Conservation (phyloP, 352 stramenopile species). For the Pythium scleroteichum region DNA sequence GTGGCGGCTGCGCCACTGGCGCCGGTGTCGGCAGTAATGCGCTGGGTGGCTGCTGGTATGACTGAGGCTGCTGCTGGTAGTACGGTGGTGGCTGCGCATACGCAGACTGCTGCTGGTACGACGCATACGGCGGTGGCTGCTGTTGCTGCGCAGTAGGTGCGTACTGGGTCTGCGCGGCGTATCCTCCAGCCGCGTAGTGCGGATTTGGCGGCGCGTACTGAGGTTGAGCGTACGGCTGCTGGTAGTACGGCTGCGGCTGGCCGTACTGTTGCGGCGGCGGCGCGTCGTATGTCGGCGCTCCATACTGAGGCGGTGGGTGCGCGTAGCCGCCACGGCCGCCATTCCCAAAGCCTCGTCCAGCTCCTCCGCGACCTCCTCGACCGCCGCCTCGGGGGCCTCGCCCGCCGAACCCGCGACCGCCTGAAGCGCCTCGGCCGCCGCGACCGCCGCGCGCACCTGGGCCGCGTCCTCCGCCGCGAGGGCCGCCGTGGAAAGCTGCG, state of each 20-base stretch:
- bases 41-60: not conserved
- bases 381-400: slow-evolving; percentile 32
- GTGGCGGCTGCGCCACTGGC: not conserved
- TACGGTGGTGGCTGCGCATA: slow-evolving; percentile 8
- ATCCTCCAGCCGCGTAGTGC: slow-evolving; percentile 1
- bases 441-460: slow-evolving; percentile 26
- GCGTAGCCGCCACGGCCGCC: not conserved
- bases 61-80: slow-evolving; percentile 12
- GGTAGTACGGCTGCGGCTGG: slow-evolving; percentile 17
- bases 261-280: slow-evolving; percentile 6
- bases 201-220: slow-evolving; percentile 2
- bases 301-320: slow-evolving; percentile 2
- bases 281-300: not conserved
- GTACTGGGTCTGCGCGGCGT: slow-evolving; percentile 6
- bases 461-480: slow-evolving; percentile 32
- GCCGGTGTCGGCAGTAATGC: slow-evolving; percentile 16
- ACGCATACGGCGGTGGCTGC: slow-evolving; percentile 9
- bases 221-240: slow-evolving; percentile 12
- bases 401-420: slow-evolving; percentile 29
- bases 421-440: slow-evolving; percentile 30
- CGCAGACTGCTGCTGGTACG: slow-evolving; percentile 26
- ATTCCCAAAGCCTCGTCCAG: not conserved
- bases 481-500: slow-evolving; percentile 31
- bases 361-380: slow-evolving; percentile 27
- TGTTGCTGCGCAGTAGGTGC: slow-evolving; percentile 3